Conservation (phyloP, 805 yeast genomes). For the Hanseniaspora pseudoguilliermondii region DNA sequence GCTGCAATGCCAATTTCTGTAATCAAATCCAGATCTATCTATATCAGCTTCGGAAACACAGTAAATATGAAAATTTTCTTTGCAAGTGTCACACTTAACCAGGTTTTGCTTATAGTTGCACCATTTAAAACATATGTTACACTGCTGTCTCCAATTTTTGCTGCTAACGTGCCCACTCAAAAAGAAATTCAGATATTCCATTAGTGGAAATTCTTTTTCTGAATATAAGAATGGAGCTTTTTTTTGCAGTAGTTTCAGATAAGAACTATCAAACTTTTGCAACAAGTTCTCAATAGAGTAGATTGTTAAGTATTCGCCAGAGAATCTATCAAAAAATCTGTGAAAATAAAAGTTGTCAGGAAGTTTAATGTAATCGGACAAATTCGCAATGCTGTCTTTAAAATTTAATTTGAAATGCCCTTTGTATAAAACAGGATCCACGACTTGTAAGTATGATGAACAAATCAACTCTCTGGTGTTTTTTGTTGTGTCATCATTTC, state of each 20-base stretch:
- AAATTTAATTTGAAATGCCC: neutral
- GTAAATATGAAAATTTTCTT: constrained; percentile 56
- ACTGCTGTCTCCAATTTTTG: constrained; percentile 28
- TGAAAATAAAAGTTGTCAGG: constrained; percentile 78
- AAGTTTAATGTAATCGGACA: constrained; percentile 40
- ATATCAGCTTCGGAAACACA: constrained; percentile 30
- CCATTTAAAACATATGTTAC: constrained; percentile 78
- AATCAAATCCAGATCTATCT: neutral
- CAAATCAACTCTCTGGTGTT: constrained; percentile 1
- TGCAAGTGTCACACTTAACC: constrained; percentile 69
- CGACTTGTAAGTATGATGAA: neutral
- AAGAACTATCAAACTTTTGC: constrained; percentile 31
- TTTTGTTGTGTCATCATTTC: constrained; percentile 67
- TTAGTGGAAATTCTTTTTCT: constrained; percentile 35
- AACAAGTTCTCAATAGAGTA: constrained; percentile 48
- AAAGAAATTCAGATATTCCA: constrained; percentile 19
- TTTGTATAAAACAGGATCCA: neutral
- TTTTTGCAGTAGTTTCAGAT: constrained; percentile 47
- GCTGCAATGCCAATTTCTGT: constrained; percentile 1
- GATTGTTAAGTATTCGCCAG: constrained; percentile 69
- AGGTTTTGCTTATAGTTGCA: constrained; percentile 53
- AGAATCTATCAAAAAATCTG: constrained; percentile 72
- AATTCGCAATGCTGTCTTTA: constrained; percentile 15
- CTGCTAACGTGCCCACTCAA: constrained; percentile 1
- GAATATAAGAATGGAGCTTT: constrained; percentile 63